phyloP scores from a whole-genome alignment of 176 grass and related monocot genomes.

The Musa schizocarpa region DNA sequence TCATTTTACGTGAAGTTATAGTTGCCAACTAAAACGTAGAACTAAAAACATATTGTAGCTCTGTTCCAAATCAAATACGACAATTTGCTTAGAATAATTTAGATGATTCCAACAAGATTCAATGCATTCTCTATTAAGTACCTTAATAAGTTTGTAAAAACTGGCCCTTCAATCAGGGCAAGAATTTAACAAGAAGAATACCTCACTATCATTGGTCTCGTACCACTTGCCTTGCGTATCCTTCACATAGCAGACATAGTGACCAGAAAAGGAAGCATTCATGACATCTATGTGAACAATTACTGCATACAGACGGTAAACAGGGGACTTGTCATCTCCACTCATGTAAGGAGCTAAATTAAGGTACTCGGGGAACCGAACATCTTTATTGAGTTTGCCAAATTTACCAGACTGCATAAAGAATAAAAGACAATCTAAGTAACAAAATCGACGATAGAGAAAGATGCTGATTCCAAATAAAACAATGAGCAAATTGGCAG shows the following conservation, averaged over 20 bases:
- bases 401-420: conserved; percentile 63
- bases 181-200: conserved; percentile 27
- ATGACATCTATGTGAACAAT: conserved; percentile 68
- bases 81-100: too few species aligned
- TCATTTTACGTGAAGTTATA: not conserved
- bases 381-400: conserved; percentile 61
- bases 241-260: conserved; percentile 88
- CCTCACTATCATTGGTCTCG: conserved; percentile 64
- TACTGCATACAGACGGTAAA: conserved; percentile 81
- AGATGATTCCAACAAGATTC: too few species aligned
- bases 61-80: not conserved
- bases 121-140: too few species aligned
- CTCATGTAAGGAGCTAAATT: conserved; percentile 74
- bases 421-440: conserved; percentile 2
- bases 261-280: conserved; percentile 64
- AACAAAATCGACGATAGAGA: not conserved
- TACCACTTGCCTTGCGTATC: conserved; percentile 69
- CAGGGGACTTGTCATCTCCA: conserved; percentile 51
- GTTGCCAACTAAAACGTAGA: not conserved
- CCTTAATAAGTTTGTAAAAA: too few species aligned
- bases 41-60: too few species aligned
- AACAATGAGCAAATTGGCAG: not conserved
- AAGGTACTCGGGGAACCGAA: conserved; percentile 55
- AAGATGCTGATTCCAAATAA: conserved; percentile 8
- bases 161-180: not conserved